These are phyloP conservation scores for Wallacemonas sp. DNA, from an alignment of 208 protist genomes.

Conservation along the genomic window DNA sequence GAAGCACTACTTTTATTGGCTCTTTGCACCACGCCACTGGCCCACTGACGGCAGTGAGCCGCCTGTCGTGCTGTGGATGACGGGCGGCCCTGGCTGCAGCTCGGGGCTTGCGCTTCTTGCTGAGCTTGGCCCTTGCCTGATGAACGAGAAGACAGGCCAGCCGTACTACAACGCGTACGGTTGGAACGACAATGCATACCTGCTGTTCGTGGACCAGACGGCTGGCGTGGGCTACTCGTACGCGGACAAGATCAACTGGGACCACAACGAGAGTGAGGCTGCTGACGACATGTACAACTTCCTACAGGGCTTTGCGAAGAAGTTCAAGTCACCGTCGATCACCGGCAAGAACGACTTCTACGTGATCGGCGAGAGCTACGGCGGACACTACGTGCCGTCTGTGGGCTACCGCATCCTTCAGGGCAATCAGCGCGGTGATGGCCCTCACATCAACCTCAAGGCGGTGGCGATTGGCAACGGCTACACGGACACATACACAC, in stretches of 20 bases:
- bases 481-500: constrained; percentile 76
- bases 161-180: constrained; percentile 63
- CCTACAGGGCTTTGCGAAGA: constrained; percentile 65
- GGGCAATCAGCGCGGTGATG: constrained; percentile 38
- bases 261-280: constrained; percentile 65
- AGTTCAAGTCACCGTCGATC: constrained; percentile 31
- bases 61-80: constrained; percentile 89
- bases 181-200: constrained; percentile 83
- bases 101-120: constrained; percentile 53
- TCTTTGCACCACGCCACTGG: constrained; percentile 57
- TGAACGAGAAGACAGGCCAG: constrained; percentile 47
- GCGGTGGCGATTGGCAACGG: constrained; percentile 91
- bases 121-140: constrained; percentile 82
- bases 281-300: constrained; percentile 90
- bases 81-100: constrained; percentile 90
- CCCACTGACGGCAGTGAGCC: constrained; percentile 29
- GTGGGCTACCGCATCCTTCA: constrained; percentile 36
- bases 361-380: constrained; percentile 85
- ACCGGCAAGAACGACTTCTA: constrained; percentile 60
- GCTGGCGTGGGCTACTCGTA: constrained; percentile 88
- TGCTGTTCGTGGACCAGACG: constrained; percentile 92
- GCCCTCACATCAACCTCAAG: constrained; percentile 46
- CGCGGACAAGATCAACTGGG: constrained; percentile 42
- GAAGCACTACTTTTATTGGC: constrained; percentile 92
- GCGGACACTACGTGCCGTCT: constrained; percentile 73